Percentiles rank a stretch among this genome's conserved stretches.
Evolutionary conservation across 176 grass and related monocot genomes (phyloP).

Genomic region (Oryza punctata): DNA sequence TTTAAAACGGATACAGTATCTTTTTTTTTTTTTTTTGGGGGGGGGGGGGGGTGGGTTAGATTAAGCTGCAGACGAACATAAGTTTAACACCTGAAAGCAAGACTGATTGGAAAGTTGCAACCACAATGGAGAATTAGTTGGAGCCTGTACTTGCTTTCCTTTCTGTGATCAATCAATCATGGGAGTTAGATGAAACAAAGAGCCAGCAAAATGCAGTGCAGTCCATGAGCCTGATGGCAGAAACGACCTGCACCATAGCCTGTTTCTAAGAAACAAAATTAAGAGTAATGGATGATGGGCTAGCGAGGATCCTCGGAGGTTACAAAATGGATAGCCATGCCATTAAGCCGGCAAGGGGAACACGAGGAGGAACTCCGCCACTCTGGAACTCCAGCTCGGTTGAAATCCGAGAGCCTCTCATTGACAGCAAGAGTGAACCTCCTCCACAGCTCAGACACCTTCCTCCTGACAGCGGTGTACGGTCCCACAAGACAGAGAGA

Average conservation of each 20-base stretch:
- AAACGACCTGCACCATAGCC: background rate
- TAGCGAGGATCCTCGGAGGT: background rate
- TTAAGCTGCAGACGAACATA: constrained; percentile 1
- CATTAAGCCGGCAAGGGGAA: background rate
- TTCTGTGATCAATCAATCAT: background rate
- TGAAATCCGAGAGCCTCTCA: background rate
- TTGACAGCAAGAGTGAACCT: no score
- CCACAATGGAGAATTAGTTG: constrained; percentile 28
- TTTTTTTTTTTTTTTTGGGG: no score
- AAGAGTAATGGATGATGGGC: background rate
- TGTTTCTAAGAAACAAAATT: background rate
- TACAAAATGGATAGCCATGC: background rate
- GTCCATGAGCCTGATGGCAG: background rate
- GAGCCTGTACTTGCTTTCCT: background rate
- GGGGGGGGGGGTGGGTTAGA: no score
- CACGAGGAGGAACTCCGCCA: background rate
- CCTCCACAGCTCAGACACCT: background rate
- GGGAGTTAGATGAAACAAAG: constrained; percentile 16
- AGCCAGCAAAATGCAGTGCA: background rate
- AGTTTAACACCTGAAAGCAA: constrained; percentile 26
- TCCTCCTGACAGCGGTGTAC: background rate
- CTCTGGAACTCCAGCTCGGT: background rate
- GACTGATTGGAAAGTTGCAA: constrained; percentile 37
- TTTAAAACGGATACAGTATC: no score
- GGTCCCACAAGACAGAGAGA: background rate